Conservation (phyloP, 345 rosid species). For the Camelina neglecta region DNA sequence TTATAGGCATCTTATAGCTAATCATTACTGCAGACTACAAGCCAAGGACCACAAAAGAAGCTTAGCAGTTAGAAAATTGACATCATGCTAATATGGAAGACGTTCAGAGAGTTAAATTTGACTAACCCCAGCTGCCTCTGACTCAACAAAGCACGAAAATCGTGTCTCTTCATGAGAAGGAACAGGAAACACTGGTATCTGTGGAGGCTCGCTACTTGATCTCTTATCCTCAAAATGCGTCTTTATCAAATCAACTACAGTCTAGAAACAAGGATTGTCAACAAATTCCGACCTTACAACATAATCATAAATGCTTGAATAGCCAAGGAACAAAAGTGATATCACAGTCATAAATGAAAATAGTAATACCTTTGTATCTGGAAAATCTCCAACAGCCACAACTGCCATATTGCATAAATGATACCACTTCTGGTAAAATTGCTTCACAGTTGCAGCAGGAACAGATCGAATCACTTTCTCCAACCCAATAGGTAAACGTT, state of each 20-base stretch:
- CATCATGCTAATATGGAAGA: constrained; percentile 13
- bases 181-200: constrained; percentile 64
- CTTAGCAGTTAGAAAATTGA: constrained; percentile 22
- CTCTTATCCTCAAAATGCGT: constrained; percentile 68
- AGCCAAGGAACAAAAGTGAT: constrained; percentile 22
- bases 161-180: constrained; percentile 83
- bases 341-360: constrained; percentile 8
- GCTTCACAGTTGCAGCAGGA: constrained; percentile 73
- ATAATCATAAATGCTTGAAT: constrained; percentile 18
- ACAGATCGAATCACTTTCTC: constrained; percentile 87
- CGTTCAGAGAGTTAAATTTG: constrained; percentile 8
- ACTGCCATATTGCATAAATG: constrained; percentile 84
- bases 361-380: constrained; percentile 72
- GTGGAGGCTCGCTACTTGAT: constrained; percentile 52
- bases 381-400: constrained; percentile 93
- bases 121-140: constrained; percentile 96
- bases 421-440: constrained; percentile 87
- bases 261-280: constrained; percentile 48
- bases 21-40: constrained; percentile 84
- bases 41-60: constrained; percentile 37
- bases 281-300: constrained; percentile 14
- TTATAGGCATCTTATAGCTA: constrained; percentile 79
- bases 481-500: constrained; percentile 85
- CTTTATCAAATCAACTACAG: constrained; percentile 84
- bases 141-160: constrained; percentile 81